phyloP scores from a whole-genome alignment of 1,284 basidiomycete genomes.

The Malassezia japonica region DNA sequence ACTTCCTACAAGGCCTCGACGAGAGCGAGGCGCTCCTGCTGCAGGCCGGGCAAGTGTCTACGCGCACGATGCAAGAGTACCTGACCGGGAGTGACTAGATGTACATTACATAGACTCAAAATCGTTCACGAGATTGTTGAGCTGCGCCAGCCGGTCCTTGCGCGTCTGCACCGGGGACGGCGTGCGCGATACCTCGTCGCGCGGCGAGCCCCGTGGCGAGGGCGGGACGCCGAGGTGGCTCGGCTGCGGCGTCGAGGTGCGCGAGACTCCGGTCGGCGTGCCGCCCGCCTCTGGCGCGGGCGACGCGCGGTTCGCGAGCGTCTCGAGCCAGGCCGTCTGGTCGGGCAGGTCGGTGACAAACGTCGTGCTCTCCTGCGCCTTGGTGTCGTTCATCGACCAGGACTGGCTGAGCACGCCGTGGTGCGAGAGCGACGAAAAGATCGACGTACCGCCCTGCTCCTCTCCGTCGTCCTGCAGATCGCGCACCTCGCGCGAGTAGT shows the following conservation, averaged over 20 bases:
- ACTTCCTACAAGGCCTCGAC: constrained; percentile 15
- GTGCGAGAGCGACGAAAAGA: constrained; percentile 6
- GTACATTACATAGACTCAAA: constrained; percentile 7
- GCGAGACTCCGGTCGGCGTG: background rate
- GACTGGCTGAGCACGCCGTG: background rate
- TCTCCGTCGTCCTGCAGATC: constrained; percentile 27
- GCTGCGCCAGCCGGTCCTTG: background rate
- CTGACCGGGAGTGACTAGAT: background rate
- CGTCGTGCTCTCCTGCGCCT: background rate
- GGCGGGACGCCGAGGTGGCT: background rate
- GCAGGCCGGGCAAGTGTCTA: constrained; percentile 1
- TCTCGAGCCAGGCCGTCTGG: background rate
- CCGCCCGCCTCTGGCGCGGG: background rate
- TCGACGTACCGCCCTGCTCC: constrained; percentile 1
- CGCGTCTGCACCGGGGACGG: constrained; percentile 5
- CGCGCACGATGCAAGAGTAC: constrained; percentile 16
- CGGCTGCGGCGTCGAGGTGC: constrained; percentile 1
- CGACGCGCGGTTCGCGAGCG: background rate
- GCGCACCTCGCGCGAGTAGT: constrained; percentile 54
- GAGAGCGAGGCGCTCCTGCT: constrained; percentile 15
- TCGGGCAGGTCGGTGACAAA: constrained; percentile 16
- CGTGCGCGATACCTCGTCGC: background rate
- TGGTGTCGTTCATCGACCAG: background rate
- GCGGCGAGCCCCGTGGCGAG: background rate
- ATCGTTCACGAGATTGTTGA: background rate